Conservation (phyloP, 805 yeast species). For the Lachancea lanzarotensis region DNA sequence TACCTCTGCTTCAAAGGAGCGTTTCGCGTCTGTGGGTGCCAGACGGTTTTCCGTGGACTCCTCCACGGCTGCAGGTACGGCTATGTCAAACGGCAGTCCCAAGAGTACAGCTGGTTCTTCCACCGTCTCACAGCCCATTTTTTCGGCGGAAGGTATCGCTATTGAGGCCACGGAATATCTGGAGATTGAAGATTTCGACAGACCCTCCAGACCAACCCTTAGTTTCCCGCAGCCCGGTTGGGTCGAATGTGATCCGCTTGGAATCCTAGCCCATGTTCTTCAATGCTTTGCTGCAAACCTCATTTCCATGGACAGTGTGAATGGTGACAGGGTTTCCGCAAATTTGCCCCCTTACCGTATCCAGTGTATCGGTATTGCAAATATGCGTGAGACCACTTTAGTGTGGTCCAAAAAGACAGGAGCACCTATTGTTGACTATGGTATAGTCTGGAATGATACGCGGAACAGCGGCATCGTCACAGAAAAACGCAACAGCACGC, state of each 20-base stretch:
- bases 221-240: slow-evolving; percentile 79
- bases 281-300: slow-evolving; percentile 70
- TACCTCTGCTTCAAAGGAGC: slow-evolving; percentile 57
- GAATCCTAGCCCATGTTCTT: slow-evolving; percentile 63
- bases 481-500: slow-evolving; percentile 47
- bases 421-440: slow-evolving; percentile 65
- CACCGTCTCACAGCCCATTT: slow-evolving; percentile 40
- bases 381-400: slow-evolving; percentile 91
- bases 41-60: slow-evolving; percentile 34
- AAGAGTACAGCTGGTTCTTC: background rate
- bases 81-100: slow-evolving; percentile 4
- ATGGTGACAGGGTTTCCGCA: slow-evolving; percentile 40
- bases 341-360: slow-evolving; percentile 53
- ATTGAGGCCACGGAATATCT: slow-evolving; percentile 52
- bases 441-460: slow-evolving; percentile 95
- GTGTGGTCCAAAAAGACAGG: slow-evolving; percentile 86
- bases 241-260: slow-evolving; percentile 90
- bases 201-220: slow-evolving; percentile 58
- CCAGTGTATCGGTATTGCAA: slow-evolving; percentile 78
- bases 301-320: slow-evolving; percentile 48
- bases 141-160: slow-evolving; percentile 69
- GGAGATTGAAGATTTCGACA: slow-evolving; percentile 53
- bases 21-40: slow-evolving; percentile 40
- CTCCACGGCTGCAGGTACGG: background rate
- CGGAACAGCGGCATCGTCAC: slow-evolving; percentile 71